Base-by-base conservation (phyloP, 83 land plant species). In the Diphasiastrum complanatum region DNA sequence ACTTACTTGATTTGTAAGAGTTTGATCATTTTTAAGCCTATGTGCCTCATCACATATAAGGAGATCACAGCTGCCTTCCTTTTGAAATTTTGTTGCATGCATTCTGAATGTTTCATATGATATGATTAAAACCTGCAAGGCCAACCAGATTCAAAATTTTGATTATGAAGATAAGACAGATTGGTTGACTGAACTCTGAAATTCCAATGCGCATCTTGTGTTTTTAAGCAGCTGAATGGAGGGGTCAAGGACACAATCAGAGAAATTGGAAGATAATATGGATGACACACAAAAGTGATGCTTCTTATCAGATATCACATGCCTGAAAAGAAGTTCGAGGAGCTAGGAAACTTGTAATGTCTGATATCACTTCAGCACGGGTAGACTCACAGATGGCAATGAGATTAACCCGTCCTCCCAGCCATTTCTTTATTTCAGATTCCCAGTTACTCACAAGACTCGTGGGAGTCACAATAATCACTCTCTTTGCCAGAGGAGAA, bases 381-480 rank as follows among this genome's bases (percentile, higher is more conserved):
- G 81, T 78, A 55, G 86, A 78, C 75, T 93, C 98, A 78, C 98
- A 93, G 10, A 93, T 69, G 52, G 98, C 80, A 66, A 93, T 63
- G 10, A 93, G 70, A 5, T 67, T 67, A 24, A 88, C 75, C 70
- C 77, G 81, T 68, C 66, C 77, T 47, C 80, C 85, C 64, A 93
- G 74, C 98, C 98, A 93, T 61, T 93, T 93, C 22, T 71, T 71
- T 35, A 93, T 88, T 71, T 93, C 98, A 56, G 91, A 85, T 41
- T 93, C 98, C 98, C 98, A 93, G 57, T 93, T 93, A 65, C 98
- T 83, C 23, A 93, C 98, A 45, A 93, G 86, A 63, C 98, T 93
- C 38, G 98, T 93, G 25, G 98, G 98, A 57, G 98, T 93, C 11
- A 93, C 91, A 37, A 93, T 81, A 4, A 93, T 70, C 14, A 85